These are phyloP conservation scores for Solanum medicagineum DNA, from an alignment of 257 asterid species.

Conservation along the genomic window DNA sequence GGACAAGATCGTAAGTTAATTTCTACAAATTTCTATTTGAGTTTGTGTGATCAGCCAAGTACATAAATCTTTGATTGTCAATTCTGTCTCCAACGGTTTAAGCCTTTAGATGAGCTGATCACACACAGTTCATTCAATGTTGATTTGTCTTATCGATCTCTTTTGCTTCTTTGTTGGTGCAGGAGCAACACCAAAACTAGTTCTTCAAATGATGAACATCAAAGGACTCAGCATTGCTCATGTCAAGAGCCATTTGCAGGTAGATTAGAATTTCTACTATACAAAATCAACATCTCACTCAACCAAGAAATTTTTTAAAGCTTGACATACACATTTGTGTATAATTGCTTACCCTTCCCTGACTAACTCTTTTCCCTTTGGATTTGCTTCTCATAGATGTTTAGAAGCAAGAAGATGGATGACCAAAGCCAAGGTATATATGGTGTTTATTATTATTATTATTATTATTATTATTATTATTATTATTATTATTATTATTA, in stretches of 20 bases:
- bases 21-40: not conserved
- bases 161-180: constrained; percentile 11
- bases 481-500: no score
- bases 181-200: constrained; percentile 88
- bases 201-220: constrained; percentile 67
- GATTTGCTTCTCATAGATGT: constrained; percentile 40
- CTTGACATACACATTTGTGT: not conserved
- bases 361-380: not conserved
- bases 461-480: no score
- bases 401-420: constrained; percentile 65
- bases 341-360: not conserved
- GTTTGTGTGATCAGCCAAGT: not conserved
- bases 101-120: not conserved
- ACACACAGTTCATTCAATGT: not conserved
- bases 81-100: not conserved
- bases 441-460: no score
- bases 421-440: constrained; percentile 46
- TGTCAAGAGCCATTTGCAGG: constrained; percentile 97
- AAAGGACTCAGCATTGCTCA: constrained; percentile 83
- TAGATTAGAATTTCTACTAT: not conserved
- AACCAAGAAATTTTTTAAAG: not conserved
- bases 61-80: not conserved
- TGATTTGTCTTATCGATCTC: not conserved
- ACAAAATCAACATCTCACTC: not conserved
- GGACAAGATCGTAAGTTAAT: constrained; percentile 66